phyloP scores from a whole-genome alignment of 2,329 filamentous ascomycete species.

The Hypoxylon rubiginosum region DNA sequence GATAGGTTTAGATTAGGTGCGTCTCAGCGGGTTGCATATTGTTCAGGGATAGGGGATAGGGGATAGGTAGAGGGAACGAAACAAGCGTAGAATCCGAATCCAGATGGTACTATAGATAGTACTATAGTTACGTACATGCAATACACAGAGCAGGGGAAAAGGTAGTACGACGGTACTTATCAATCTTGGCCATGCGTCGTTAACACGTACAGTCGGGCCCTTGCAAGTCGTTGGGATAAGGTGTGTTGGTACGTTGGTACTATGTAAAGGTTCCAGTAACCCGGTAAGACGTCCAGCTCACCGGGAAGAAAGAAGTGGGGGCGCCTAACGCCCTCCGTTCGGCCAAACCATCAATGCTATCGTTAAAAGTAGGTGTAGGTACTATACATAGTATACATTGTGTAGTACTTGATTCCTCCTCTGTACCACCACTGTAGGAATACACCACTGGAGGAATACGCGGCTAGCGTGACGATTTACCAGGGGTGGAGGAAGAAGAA shows the following conservation, averaged over 20 bases:
- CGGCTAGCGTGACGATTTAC: constrained; percentile 14
- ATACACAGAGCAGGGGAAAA: not conserved
- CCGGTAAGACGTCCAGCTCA: constrained; percentile 31
- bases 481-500: not conserved
- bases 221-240: constrained; percentile 40
- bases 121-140: not conserved
- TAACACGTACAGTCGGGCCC: constrained; percentile 2
- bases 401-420: not conserved
- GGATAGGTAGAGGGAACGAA: not conserved
- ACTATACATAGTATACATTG: no score
- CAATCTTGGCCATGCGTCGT: constrained; percentile 10
- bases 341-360: not conserved
- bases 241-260: constrained; percentile 19
- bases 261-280: constrained; percentile 37
- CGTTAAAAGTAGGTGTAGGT: no score
- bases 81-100: not conserved
- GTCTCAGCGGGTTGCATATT: constrained; percentile 15
- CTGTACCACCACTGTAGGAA: not conserved
- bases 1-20: constrained; percentile 28
- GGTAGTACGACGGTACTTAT: constrained; percentile 1
- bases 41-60: constrained; percentile 14
- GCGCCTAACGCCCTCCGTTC: constrained; percentile 1
- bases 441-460: no score
- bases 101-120: no score
- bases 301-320: constrained; percentile 25